A percentile compares a stretch with the other conserved stretches of the same genome.
These are phyloP conservation scores for Biancaea sappan DNA, from an alignment of 306 rosid species.

Conservation along the genomic window DNA sequence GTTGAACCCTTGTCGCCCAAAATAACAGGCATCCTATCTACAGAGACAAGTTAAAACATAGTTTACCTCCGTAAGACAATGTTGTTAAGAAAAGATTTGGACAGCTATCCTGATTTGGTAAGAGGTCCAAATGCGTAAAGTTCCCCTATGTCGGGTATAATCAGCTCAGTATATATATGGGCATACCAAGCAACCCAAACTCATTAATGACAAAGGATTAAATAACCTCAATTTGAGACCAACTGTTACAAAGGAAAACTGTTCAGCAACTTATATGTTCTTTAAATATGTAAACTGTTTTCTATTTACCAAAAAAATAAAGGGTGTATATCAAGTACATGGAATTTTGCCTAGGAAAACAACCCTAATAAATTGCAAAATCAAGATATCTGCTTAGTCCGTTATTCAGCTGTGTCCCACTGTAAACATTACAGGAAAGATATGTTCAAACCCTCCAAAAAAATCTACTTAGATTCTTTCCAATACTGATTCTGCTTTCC, in stretches of 20 bases:
- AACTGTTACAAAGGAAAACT: slow-evolving; percentile 9
- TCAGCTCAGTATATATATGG: neutral
- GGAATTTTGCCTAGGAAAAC: slow-evolving; percentile 3
- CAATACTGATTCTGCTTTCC: neutral
- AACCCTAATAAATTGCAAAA: neutral
- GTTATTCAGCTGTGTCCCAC: neutral
- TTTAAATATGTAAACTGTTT: neutral
- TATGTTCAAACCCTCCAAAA: neutral
- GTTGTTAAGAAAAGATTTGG: slow-evolving; percentile 28
- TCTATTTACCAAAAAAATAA: neutral
- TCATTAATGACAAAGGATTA: neutral
- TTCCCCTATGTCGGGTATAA: neutral
- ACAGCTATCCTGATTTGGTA: neutral
- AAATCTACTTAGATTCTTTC: neutral
- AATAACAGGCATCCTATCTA: slow-evolving; percentile 95
- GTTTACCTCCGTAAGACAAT: slow-evolving; percentile 12
- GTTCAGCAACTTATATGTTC: neutral
- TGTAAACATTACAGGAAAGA: neutral
- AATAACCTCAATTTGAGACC: neutral
- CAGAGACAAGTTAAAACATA: slow-evolving; percentile 31
- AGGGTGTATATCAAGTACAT: neutral
- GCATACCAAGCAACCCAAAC: neutral
- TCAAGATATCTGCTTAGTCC: neutral
- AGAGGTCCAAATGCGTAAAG: neutral
- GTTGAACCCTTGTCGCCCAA: slow-evolving; percentile 71